These are phyloP conservation scores for Esteya vermicola DNA, from an alignment of 2,329 filamentous ascomycete genomes.

Conservation along the genomic window DNA sequence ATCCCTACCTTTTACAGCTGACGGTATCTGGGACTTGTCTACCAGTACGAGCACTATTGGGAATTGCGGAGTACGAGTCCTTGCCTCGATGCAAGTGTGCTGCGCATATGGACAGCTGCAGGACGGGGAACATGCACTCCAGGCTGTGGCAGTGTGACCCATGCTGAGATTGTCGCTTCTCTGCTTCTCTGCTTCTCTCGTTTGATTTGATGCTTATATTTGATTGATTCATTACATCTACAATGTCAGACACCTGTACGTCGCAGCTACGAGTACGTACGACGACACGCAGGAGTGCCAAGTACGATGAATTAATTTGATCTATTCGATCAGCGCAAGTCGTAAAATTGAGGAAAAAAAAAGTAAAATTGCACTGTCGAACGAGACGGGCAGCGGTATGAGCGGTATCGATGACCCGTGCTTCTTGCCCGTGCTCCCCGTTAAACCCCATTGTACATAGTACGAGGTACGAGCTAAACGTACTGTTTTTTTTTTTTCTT, in stretches of 20 bases:
- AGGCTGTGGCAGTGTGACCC: background rate
- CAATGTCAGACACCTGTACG: too few relatives aligned
- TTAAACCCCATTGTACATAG: too few relatives aligned
- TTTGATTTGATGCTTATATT: too few relatives aligned
- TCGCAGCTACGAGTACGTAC: too few relatives aligned
- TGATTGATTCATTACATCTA: too few relatives aligned
- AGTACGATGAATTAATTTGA: background rate
- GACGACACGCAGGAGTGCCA: too few relatives aligned
- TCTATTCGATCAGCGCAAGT: background rate
- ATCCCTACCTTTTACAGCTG: too few relatives aligned
- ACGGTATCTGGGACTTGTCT: too few relatives aligned
- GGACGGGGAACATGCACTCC: background rate
- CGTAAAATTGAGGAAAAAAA: too few relatives aligned
- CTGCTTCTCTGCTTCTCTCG: background rate
- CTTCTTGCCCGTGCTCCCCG: background rate
- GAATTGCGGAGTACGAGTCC: background rate
- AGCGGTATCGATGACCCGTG: background rate
- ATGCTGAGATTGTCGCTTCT: background rate
- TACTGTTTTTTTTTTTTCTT: background rate
- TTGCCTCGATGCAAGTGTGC: background rate
- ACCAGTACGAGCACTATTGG: background rate
- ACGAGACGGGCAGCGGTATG: background rate
- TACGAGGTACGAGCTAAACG: too few relatives aligned
- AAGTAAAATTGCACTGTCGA: constrained; percentile 1
- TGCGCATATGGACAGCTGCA: background rate